Percentiles rank a stretch among this genome's conserved stretches.
These are phyloP conservation scores for Leucocoprinus leucothites DNA, from an alignment of 768 basidiomycete species.

Conservation along the genomic window DNA sequence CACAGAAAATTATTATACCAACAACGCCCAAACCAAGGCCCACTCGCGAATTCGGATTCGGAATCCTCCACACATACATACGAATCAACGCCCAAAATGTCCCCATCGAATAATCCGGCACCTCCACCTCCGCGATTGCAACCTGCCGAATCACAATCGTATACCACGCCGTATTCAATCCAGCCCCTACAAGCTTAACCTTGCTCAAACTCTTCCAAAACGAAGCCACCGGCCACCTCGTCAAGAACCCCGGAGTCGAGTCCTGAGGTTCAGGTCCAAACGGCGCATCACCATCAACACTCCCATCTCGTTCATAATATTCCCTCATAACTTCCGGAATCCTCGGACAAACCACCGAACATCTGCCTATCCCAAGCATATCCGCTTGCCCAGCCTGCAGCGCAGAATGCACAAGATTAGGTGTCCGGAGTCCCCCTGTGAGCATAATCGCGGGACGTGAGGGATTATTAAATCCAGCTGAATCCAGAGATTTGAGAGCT, in stretches of 20 bases:
- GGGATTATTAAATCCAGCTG: slow-evolving; percentile 14
- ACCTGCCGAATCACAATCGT: slow-evolving; percentile 52
- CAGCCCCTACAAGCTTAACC: slow-evolving; percentile 64
- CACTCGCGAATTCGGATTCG: too few species aligned
- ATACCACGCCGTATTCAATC: slow-evolving; percentile 67
- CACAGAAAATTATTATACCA: too few species aligned
- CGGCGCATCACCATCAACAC: slow-evolving; percentile 22
- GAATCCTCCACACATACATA: slow-evolving; percentile 55
- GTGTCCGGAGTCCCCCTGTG: slow-evolving; percentile 75
- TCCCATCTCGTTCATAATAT: slow-evolving; percentile 15
- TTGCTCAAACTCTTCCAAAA: slow-evolving; percentile 34
- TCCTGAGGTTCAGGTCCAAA: slow-evolving; percentile 39
- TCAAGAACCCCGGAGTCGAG: slow-evolving; percentile 16
- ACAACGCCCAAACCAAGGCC: too few species aligned
- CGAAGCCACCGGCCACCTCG: slow-evolving; percentile 20
- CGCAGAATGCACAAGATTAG: slow-evolving; percentile 49
- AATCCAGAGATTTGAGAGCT: slow-evolving; percentile 45
- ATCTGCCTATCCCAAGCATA: slow-evolving; percentile 74
- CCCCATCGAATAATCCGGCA: slow-evolving; percentile 26
- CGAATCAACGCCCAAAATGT: slow-evolving; percentile 34
- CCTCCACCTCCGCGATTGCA: slow-evolving; percentile 23
- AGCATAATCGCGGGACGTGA: slow-evolving; percentile 64
- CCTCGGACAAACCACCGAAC: slow-evolving; percentile 59
- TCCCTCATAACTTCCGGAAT: slow-evolving; percentile 43
- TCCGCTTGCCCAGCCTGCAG: slow-evolving; percentile 59